phyloP scores from a whole-genome alignment of 2,329 filamentous ascomycete genomes.

The Venturia carpophila region DNA sequence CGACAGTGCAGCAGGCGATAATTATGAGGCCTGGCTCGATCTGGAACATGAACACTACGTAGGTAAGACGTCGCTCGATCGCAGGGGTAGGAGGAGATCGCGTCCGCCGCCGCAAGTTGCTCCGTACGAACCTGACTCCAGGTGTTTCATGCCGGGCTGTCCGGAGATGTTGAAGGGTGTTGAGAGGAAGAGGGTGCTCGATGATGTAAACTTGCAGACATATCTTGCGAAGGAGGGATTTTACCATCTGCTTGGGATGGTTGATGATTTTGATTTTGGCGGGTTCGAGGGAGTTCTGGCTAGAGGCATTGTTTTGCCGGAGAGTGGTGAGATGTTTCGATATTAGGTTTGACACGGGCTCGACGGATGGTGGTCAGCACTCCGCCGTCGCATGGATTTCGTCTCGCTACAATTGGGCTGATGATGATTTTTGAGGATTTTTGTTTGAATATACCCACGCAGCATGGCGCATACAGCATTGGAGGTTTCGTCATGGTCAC shows the following conservation, averaged over 20 bases:
- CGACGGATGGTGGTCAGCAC: too few relatives aligned
- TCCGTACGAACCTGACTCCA: background rate
- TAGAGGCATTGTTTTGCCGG: background rate
- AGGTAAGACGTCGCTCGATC: background rate
- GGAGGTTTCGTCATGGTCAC: background rate
- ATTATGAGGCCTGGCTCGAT: background rate
- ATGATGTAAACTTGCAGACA: conserved; percentile 1
- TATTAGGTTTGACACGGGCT: background rate
- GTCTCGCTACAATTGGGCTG: background rate
- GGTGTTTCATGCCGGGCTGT: background rate
- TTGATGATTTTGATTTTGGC: background rate
- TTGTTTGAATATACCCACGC: background rate
- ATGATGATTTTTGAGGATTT: background rate
- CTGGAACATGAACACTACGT: background rate
- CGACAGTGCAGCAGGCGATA: conserved; percentile 8
- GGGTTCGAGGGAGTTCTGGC: background rate
- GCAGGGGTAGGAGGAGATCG: background rate
- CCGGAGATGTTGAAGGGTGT: background rate
- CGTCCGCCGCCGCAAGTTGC: background rate
- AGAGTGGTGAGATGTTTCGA: background rate
- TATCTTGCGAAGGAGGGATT: background rate
- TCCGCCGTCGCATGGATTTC: too few relatives aligned
- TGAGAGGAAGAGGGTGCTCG: conserved; percentile 10
- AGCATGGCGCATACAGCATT: background rate
- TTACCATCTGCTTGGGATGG: background rate